A percentile compares a stretch with the other conserved stretches of the same genome.
Evolutionary conservation across 1,139 yeast species (phyloP).

Genomic region (Candida sp.): DNA sequence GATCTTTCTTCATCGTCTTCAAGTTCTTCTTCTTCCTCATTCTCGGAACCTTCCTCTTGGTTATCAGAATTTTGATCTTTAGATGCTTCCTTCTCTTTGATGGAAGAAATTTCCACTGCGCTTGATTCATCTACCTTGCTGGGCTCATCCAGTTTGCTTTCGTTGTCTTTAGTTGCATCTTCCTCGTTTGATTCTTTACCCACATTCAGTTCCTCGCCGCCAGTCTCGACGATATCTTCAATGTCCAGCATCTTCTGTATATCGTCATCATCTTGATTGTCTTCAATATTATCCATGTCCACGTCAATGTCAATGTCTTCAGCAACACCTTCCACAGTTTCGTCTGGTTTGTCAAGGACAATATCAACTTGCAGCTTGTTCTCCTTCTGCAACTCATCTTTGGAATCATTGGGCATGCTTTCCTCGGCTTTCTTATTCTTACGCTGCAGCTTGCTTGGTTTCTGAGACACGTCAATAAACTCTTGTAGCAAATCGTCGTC

Average conservation of each 20-base stretch:
- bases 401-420: background rate
- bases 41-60: background rate
- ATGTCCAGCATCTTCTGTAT: background rate
- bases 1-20: background rate
- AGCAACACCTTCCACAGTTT: background rate
- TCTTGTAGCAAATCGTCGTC: conserved; percentile 27
- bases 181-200: background rate
- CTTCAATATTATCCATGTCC: background rate
- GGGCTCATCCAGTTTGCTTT: no score
- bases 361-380: background rate
- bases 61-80: no score
- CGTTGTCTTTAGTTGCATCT: background rate
- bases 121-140: no score
- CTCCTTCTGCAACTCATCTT: background rate
- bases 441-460: background rate
- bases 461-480: conserved; percentile 18
- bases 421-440: conserved; percentile 2
- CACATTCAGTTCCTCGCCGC: conserved; percentile 1
- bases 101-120: no score
- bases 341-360: no score
- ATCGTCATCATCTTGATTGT: background rate
- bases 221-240: conserved; percentile 12
- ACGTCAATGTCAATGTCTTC: background rate
- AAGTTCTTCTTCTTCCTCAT: background rate
- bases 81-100: no score